phyloP scores from a whole-genome alignment of 345 rosid genomes.

The Crucihimalaya himalaica region DNA sequence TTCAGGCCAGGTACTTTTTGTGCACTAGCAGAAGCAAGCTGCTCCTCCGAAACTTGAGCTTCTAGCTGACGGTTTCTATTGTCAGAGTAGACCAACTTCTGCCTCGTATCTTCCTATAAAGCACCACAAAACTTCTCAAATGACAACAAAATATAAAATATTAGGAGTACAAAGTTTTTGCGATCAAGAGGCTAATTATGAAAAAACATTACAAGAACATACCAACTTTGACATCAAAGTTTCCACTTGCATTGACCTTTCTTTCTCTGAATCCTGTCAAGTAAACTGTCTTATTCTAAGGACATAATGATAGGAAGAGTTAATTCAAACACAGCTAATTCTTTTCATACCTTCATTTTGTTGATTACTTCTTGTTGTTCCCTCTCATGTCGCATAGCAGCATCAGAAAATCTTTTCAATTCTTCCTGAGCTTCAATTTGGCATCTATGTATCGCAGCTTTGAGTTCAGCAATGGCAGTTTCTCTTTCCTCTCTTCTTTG shows the following conservation, averaged over 20 bases:
- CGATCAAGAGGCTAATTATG: not conserved
- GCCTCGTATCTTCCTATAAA: constrained; percentile 83
- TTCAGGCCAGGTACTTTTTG: constrained; percentile 54
- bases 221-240: constrained; percentile 84
- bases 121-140: constrained; percentile 11
- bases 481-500: constrained; percentile 85
- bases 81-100: constrained; percentile 78
- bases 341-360: constrained; percentile 71
- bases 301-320: constrained; percentile 15
- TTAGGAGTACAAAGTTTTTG: not conserved
- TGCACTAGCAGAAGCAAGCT: constrained; percentile 59
- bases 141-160: constrained; percentile 2
- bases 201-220: constrained; percentile 32
- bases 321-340: constrained; percentile 18
- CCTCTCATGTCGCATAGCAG: constrained; percentile 62
- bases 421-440: constrained; percentile 80
- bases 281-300: constrained; percentile 27
- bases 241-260: constrained; percentile 75
- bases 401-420: constrained; percentile 61
- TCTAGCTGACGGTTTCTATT: constrained; percentile 92
- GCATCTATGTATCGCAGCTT: constrained; percentile 75
- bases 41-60: constrained; percentile 75
- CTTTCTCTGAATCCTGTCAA: constrained; percentile 71
- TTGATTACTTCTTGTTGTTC: constrained; percentile 81
- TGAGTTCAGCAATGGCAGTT: constrained; percentile 66